Percentiles rank a stretch among this genome's conserved stretches.
Conservation (phyloP, 768 basidiomycete genomes). For the Candolleomyces eurysporus region DNA sequence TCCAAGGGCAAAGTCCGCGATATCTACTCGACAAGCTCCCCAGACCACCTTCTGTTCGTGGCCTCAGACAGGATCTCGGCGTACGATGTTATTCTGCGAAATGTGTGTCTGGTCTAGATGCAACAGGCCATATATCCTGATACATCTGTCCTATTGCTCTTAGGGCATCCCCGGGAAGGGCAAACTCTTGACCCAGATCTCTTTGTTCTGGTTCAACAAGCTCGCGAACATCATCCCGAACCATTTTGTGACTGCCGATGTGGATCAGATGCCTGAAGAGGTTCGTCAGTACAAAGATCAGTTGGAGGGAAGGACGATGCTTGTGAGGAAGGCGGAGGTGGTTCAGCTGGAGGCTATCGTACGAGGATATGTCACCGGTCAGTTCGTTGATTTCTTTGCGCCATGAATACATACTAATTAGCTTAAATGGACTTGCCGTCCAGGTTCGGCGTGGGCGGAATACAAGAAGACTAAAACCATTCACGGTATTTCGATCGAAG, state of each 20-base stretch:
- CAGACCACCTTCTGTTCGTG: slow-evolving; percentile 81
- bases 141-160: not conserved
- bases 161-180: slow-evolving; percentile 97
- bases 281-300: slow-evolving; percentile 72
- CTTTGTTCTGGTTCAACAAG: slow-evolving; percentile 93
- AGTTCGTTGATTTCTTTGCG: not conserved
- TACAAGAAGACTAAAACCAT: slow-evolving; percentile 87
- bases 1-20: slow-evolving; percentile 96
- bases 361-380: slow-evolving; percentile 94
- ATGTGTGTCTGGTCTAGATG: slow-evolving; percentile 53
- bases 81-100: slow-evolving; percentile 92
- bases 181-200: slow-evolving; percentile 82
- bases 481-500: slow-evolving; percentile 77
- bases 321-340: slow-evolving; percentile 86
- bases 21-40: slow-evolving; percentile 76
- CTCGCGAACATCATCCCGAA: slow-evolving; percentile 79
- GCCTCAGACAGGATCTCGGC: slow-evolving; percentile 96
- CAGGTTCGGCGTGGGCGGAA: slow-evolving; percentile 95
- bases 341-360: slow-evolving; percentile 95
- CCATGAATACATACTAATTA: not conserved
- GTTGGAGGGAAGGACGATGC: slow-evolving; percentile 84
- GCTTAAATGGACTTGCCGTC: not conserved
- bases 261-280: slow-evolving; percentile 81
- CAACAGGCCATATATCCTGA: not conserved
- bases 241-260: slow-evolving; percentile 78